Percentiles rank a stretch among this genome's conserved stretches.
Evolutionary conservation across 257 asterid genomes (phyloP).

Genomic region (Vinca minor): DNA sequence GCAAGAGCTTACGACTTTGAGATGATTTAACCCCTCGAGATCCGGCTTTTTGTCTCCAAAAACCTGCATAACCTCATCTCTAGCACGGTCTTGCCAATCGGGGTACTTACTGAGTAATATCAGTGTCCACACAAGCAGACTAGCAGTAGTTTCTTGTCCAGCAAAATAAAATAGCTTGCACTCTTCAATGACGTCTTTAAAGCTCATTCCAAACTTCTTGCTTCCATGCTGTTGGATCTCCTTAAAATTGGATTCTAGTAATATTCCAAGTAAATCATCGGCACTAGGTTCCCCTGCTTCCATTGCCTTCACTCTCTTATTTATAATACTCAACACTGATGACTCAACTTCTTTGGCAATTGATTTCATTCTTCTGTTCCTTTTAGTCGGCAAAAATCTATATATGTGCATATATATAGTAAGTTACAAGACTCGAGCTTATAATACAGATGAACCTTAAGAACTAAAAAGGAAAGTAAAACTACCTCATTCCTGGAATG

Average conservation of each 20-base stretch:
- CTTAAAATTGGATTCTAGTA: conserved; percentile 6
- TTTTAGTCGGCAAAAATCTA: conserved; percentile 42
- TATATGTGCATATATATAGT: not conserved
- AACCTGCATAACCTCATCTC: conserved; percentile 16
- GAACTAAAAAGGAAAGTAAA: not conserved
- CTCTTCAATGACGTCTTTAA: conserved; percentile 18
- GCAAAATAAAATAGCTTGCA: conserved; percentile 22
- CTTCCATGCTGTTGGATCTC: conserved; percentile 5
- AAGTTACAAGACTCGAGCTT: not conserved
- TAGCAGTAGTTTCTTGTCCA: conserved; percentile 21
- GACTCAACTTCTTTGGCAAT: conserved; percentile 30
- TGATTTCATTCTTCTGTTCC: conserved; percentile 32
- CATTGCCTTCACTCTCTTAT: conserved; percentile 30
- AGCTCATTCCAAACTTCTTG: conserved; percentile 14
- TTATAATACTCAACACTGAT: conserved; percentile 27
- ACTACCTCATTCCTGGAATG: conserved; percentile 9
- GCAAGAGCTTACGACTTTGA: conserved; percentile 13
- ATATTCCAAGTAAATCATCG: conserved; percentile 1
- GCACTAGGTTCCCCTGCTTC: conserved; percentile 29
- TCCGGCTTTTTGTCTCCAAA: conserved; percentile 10
- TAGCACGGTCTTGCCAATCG: conserved; percentile 25
- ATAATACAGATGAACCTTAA: not conserved
- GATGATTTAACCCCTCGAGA: conserved; percentile 10
- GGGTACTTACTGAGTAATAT: conserved; percentile 13
- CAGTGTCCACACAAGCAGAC: conserved; percentile 19